Base-by-base conservation (phyloP, 164 flowering plant genomes). In the Euptelea pleiosperma region DNA sequence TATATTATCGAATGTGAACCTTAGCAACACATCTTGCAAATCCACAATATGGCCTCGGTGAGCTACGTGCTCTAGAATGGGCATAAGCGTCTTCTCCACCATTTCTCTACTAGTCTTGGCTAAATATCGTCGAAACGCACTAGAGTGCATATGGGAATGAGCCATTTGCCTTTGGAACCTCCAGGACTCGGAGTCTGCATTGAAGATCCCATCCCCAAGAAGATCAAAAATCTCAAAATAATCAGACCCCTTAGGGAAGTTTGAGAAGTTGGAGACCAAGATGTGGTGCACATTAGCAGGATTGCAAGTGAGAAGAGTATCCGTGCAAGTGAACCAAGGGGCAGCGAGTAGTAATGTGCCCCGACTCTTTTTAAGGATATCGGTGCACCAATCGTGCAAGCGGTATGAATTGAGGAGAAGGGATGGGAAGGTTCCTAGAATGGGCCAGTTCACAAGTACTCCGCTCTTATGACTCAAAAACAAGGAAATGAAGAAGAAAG, bases 1-100 rank as follows among this genome's bases (percentile, higher is more conserved):
- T 6, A 70, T 62, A 10, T 60, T 34, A 28, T 79, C 83, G 36
- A 79, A 71, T 0, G 73, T 57, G 58, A 71, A 62, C 37, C 83
- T 69, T 10, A 58, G 72, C 29, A 76, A 49, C 55, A 73, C 24
- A 29, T 79, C 78, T 30, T 79, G 78, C 53, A 76, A 46, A 34
- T 79, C 83, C 30, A 79, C 48, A 0, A 52, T 63, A 11, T 6
- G 11, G 15, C 63, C 64, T 8, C 19, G 12, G 2, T 24, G n/a
- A 1, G 61, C 58, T 3, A 37, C 43, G 15, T 56, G 31, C 1
- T 63, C 62, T 0, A 76, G 68, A 29, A 75, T 11, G 2, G 72
- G 73, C 6, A 76, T 24, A 3, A 79, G 65, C 16, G 53, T 64
- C 3, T 41, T 26, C 41, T 68, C 71, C 33, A 76, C 66, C 53